These are phyloP conservation scores for Calonectria pseudoturangicola DNA, from an alignment of 2,329 filamentous ascomycete species.

Conservation along the genomic window DNA sequence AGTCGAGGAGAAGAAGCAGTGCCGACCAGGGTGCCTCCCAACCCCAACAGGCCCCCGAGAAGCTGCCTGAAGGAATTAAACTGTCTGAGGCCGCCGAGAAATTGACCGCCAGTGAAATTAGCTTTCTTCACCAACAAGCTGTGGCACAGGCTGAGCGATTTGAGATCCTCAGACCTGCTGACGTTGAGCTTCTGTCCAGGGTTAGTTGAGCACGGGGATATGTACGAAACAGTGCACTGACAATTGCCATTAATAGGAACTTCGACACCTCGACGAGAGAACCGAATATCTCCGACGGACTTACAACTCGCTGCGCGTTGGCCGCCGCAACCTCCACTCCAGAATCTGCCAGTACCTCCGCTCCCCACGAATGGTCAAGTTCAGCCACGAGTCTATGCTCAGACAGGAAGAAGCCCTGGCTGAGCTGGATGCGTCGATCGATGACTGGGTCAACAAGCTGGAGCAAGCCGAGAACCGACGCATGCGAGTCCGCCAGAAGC, in stretches of 20 bases:
- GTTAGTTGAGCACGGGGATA: constrained; percentile 60
- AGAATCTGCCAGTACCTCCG: constrained; percentile 87
- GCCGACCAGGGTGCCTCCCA: constrained; percentile 64
- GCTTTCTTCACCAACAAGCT: constrained; percentile 75
- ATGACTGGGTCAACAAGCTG: constrained; percentile 88
- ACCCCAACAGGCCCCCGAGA: constrained; percentile 70
- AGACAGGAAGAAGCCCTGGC: constrained; percentile 87
- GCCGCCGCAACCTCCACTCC: constrained; percentile 84
- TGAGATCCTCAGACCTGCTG: constrained; percentile 76
- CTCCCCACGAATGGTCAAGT: constrained; percentile 80
- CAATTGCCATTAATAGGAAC: constrained; percentile 70
- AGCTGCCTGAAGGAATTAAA: constrained; percentile 75
- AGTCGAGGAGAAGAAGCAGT: constrained; percentile 67
- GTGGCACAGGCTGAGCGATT: constrained; percentile 78
- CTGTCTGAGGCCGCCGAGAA: constrained; percentile 70
- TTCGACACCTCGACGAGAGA: constrained; percentile 84
- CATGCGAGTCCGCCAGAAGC: constrained; percentile 84
- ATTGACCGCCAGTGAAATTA: constrained; percentile 69
- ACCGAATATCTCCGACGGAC: constrained; percentile 87
- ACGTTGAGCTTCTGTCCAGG: constrained; percentile 80
- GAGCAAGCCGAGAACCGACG: constrained; percentile 87
- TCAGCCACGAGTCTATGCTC: constrained; percentile 84
- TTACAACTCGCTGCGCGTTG: constrained; percentile 83
- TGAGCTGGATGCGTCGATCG: constrained; percentile 85
- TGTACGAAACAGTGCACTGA: constrained; percentile 25